phyloP scores from a whole-genome alignment of 2,329 filamentous ascomycete species.

The Herpotrichia juniperi region DNA sequence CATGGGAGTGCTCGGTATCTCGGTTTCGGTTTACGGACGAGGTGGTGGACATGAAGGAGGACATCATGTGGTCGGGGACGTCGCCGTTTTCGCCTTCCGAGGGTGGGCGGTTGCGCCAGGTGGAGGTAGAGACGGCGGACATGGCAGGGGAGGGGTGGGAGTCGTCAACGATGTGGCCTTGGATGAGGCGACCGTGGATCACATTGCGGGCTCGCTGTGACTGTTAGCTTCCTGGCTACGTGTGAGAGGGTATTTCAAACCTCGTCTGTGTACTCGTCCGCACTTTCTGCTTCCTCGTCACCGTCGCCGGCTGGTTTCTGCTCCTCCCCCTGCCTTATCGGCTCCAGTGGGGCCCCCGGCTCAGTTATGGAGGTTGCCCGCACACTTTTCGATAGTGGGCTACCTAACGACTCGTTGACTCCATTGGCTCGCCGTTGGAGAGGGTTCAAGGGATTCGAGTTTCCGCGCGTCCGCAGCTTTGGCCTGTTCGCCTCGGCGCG shows the following conservation, averaged over 20 bases:
- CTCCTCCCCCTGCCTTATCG: slow-evolving; percentile 27
- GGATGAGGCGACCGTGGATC: slow-evolving; percentile 86
- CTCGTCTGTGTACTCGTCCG: slow-evolving; percentile 71
- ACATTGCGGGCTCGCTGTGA: slow-evolving; percentile 77
- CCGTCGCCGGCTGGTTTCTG: slow-evolving; percentile 21
- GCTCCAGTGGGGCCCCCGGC: slow-evolving; percentile 34
- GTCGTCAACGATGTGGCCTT: slow-evolving; percentile 95
- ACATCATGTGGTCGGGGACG: slow-evolving; percentile 85
- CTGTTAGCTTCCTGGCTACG: slow-evolving; percentile 17
- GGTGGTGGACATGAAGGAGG: slow-evolving; percentile 78
- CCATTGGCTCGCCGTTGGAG: slow-evolving; percentile 39
- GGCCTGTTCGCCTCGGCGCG: slow-evolving; percentile 35
- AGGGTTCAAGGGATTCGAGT: slow-evolving; percentile 33
- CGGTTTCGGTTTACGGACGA: slow-evolving; percentile 66
- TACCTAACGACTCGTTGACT: slow-evolving; percentile 27
- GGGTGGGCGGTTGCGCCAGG: slow-evolving; percentile 48
- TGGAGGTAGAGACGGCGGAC: slow-evolving; percentile 67
- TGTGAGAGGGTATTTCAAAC: slow-evolving; percentile 20
- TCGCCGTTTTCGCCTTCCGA: slow-evolving; percentile 55
- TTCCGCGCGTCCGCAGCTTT: slow-evolving; percentile 24
- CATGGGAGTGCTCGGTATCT: slow-evolving; percentile 63
- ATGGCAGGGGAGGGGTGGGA: slow-evolving; percentile 81
- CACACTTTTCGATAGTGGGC: slow-evolving; percentile 44
- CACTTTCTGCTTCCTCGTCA: slow-evolving; percentile 28
- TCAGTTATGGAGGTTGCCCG: slow-evolving; percentile 42